Evolutionary conservation across 495 filamentous ascomycete species (phyloP).

Genomic region (Acidomyces sp.): DNA sequence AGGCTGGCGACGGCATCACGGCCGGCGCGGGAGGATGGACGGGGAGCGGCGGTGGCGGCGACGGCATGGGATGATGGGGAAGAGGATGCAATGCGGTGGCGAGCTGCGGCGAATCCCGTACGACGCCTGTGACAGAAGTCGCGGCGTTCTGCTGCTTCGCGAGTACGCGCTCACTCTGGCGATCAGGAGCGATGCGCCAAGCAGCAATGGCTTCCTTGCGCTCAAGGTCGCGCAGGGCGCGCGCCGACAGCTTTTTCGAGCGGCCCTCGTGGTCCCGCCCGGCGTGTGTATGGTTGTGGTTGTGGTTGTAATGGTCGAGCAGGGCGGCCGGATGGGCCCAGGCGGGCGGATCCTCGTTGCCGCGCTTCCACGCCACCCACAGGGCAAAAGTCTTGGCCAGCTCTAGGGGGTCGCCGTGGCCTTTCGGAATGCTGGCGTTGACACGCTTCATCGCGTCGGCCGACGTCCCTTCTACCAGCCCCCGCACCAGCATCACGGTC

Average conservation of each 20-base stretch:
- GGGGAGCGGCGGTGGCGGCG: constrained; percentile 6
- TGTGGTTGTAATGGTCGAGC: too few species aligned
- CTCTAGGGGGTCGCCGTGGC: constrained; percentile 47
- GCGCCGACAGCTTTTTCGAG: constrained; percentile 28
- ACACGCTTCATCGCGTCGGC: constrained; percentile 45
- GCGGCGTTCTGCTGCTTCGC: constrained; percentile 14
- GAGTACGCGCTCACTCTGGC: constrained; percentile 21
- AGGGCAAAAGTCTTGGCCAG: constrained; percentile 50
- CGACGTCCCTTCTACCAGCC: constrained; percentile 47
- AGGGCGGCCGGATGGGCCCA: constrained; percentile 42
- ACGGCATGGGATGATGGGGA: constrained; percentile 1
- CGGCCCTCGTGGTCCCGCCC: constrained; percentile 18
- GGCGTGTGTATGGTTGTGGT: too few species aligned
- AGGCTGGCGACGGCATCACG: not conserved
- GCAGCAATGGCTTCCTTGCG: constrained; percentile 21
- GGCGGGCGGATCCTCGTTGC: constrained; percentile 51
- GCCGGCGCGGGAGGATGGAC: constrained; percentile 4
- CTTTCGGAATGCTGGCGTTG: constrained; percentile 51
- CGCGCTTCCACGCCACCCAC: constrained; percentile 65
- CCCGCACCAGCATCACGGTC: constrained; percentile 54
- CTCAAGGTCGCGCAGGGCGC: constrained; percentile 26
- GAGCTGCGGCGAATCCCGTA: constrained; percentile 8
- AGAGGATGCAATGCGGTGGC: constrained; percentile 5
- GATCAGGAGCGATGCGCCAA: constrained; percentile 21
- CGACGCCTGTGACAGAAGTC: not conserved